Base-by-base conservation (phyloP, 805 yeast species). In the Nakazawaea wyomingensis region DNA sequence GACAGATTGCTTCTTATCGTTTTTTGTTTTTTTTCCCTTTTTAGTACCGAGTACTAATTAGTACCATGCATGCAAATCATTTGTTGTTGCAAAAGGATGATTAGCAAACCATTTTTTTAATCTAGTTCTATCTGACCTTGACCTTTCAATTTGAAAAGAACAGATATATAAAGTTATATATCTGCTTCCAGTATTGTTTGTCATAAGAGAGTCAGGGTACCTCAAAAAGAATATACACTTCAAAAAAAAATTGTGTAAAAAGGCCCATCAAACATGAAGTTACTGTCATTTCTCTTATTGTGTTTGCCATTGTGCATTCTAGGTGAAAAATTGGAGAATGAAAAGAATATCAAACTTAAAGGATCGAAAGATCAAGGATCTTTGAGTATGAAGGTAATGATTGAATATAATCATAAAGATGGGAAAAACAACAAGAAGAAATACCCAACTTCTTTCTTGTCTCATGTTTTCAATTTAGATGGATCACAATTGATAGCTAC, bases 341-440 rank as follows among this genome's bases (percentile, higher is more conserved):
- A 37, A 17, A 28, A 18, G 11, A 19, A 37, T 26, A 16, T 37
- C 32, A 37, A 37, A 28, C 24, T 37, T 17, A 3, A n/a, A 4
- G 39, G n/a, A 5, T 7, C 21, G 13, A 27, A 17, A n/a, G 37
- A 39, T 17, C n/a, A 32, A 7, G 38, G 17, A 10, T 5, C 20
- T 9, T 26, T 40, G 28, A 19, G 8, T 17, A 4, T 33, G 38
- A 34, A 6, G 14, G 28, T 40, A 19, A 27, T 22, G 33, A 24
- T 33, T 27, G 43, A 40, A 17, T 26, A 40, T 16, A 34, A 34
- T n/a, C 38, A 40, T 26, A 18, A n/a, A 24, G 18, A 7, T 32
- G 28, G 16, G n/a, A 14, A 8, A 38, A 24, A 24, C 14, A 17
- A 32, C 3, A 17, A n/a, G 17, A 19, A 37, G 16, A 11, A 5